Conservation (phyloP, 2,329 filamentous ascomycete species). For the Xylogone sp. region DNA sequence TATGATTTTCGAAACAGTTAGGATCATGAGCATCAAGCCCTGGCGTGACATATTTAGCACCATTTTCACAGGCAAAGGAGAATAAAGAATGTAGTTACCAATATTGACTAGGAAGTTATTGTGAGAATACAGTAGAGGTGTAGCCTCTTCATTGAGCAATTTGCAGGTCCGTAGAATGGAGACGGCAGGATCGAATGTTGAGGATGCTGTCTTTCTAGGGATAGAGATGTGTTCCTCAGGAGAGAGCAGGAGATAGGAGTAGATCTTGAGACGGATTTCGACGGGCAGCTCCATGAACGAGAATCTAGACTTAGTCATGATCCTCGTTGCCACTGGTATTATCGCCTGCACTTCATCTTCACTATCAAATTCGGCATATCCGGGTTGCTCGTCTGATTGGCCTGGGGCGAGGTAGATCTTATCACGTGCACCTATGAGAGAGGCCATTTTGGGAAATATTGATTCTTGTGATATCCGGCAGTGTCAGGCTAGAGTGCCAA, state of each 20-base stretch:
- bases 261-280: conserved; percentile 27
- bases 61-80: too few species aligned
- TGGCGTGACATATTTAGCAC: too few species aligned
- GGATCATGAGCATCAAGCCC: too few species aligned
- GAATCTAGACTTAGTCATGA: conserved; percentile 12
- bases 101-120: conserved; percentile 25
- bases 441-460: too few species aligned
- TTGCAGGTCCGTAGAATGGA: conserved; percentile 27
- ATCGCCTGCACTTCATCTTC: too few species aligned
- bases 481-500: too few species aligned
- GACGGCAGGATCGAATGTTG: conserved; percentile 15
- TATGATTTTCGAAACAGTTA: background rate
- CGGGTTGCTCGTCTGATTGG: too few species aligned
- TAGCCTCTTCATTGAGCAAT: conserved; percentile 27
- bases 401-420: too few species aligned
- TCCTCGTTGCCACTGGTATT: background rate
- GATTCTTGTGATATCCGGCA: too few species aligned
- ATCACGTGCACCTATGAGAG: too few species aligned
- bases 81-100: too few species aligned
- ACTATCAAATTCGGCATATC: too few species aligned
- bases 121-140: conserved; percentile 24
- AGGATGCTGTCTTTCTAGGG: conserved; percentile 3
- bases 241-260: conserved; percentile 18
- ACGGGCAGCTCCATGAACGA: conserved; percentile 24
- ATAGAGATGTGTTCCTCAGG: conserved; percentile 6